phyloP scores from a whole-genome alignment of 75 land plant genomes.

The Isoetes taiwanensis region DNA sequence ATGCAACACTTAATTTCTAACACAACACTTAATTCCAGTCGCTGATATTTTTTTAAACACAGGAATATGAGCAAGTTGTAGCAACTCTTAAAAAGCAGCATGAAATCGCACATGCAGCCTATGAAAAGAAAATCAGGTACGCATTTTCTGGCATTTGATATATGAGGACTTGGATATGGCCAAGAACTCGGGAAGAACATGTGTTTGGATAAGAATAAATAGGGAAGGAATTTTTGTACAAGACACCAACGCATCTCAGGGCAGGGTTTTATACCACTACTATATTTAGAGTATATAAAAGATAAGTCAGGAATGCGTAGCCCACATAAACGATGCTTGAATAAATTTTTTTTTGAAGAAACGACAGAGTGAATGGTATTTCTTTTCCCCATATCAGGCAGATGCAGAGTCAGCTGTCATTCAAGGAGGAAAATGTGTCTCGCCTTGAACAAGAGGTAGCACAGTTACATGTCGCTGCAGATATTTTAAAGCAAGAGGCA shows the following conservation, averaged over 20 bases:
- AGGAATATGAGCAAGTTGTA: background rate
- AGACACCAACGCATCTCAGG: background rate
- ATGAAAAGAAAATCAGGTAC: constrained; percentile 3
- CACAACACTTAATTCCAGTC: background rate
- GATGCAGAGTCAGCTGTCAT: background rate
- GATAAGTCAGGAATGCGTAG: too few relatives aligned
- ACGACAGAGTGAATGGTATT: background rate
- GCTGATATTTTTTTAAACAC: background rate
- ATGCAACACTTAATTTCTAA: background rate
- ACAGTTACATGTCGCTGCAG: background rate
- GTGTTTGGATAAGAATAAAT: too few relatives aligned
- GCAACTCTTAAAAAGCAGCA: background rate
- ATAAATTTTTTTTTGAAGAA: background rate
- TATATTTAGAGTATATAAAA: too few relatives aligned
- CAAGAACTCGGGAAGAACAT: too few relatives aligned
- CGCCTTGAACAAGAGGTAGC: constrained; percentile 10
- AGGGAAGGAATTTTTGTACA: too few relatives aligned
- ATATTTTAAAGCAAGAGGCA: background rate
- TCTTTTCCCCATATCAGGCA: background rate
- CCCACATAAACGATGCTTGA: background rate
- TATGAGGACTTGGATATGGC: background rate
- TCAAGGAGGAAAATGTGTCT: background rate
- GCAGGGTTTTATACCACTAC: background rate
- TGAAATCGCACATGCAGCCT: background rate
- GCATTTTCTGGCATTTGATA: background rate